Conservation (phyloP, 345 rosid species). For the Melastoma malabathricum region DNA sequence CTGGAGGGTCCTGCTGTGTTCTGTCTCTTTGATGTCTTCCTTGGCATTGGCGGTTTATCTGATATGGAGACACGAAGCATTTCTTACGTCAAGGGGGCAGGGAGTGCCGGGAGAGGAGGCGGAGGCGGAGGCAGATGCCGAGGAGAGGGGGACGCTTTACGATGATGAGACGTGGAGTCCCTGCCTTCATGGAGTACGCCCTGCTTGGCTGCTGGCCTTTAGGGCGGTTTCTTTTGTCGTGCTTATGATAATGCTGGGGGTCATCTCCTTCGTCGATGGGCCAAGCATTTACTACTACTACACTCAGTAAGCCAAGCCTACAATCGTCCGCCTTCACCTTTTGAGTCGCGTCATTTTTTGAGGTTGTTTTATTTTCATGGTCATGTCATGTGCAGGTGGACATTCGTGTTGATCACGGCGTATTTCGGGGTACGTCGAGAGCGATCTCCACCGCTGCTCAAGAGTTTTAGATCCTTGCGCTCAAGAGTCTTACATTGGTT, state of each 20-base stretch:
- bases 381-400: constrained; percentile 50
- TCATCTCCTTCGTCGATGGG: constrained; percentile 43
- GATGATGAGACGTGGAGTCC: constrained; percentile 85
- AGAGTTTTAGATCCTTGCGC: too few species aligned
- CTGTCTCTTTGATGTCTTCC: constrained; percentile 33
- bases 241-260: too few species aligned
- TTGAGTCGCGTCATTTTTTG: too few species aligned
- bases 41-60: constrained; percentile 27
- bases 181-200: constrained; percentile 68
- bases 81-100: background rate
- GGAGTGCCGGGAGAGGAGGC: constrained; percentile 8
- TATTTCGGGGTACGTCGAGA: constrained; percentile 63
- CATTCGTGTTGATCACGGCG: constrained; percentile 52
- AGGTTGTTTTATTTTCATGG: too few species aligned
- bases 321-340: background rate
- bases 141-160: constrained; percentile 30
- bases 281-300: constrained; percentile 80
- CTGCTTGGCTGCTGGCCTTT: constrained; percentile 85
- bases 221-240: constrained; percentile 15
- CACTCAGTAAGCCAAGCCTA: constrained; percentile 55
- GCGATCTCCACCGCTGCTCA: background rate
- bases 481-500: too few species aligned
- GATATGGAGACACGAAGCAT: constrained; percentile 54
- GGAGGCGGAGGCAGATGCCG: background rate
- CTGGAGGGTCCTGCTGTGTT: constrained; percentile 85